Evolutionary conservation across 2,329 filamentous ascomycete genomes (phyloP).

Genomic region (Dryadomyces quercivorus): DNA sequence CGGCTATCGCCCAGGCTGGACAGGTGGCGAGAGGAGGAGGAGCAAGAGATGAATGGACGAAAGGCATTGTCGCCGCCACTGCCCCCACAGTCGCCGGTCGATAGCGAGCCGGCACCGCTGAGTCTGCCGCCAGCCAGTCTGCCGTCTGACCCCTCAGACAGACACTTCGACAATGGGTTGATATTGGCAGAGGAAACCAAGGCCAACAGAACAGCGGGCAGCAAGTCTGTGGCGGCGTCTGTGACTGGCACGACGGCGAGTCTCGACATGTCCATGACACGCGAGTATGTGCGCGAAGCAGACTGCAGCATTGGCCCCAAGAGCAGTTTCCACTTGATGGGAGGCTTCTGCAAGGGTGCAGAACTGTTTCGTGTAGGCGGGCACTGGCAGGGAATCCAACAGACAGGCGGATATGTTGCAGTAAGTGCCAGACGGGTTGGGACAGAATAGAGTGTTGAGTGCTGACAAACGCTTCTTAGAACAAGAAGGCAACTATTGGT

Average conservation of each 20-base stretch:
- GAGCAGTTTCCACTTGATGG: conserved; percentile 23
- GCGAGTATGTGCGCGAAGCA: conserved; percentile 11
- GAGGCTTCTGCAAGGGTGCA: conserved; percentile 27
- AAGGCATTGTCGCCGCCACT: background rate
- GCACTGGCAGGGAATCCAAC: conserved; percentile 23
- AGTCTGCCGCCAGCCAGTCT: conserved; percentile 1
- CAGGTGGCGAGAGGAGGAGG: background rate
- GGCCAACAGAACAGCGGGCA: background rate
- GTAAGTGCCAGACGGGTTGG: background rate
- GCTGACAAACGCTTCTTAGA: conserved; percentile 8
- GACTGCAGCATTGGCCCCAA: conserved; percentile 22
- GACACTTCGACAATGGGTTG: conserved; percentile 5
- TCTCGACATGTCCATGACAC: conserved; percentile 5
- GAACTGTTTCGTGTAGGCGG: conserved; percentile 22
- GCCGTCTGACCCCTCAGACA: conserved; percentile 2
- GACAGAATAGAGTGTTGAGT: background rate
- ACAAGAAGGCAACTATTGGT: conserved; percentile 14
- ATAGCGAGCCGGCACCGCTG: background rate
- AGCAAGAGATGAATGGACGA: background rate
- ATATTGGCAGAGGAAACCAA: conserved; percentile 8
- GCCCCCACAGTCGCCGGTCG: background rate
- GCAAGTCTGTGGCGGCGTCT: background rate
- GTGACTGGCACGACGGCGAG: background rate
- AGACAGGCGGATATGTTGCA: conserved; percentile 16
- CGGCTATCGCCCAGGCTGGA: conserved; percentile 5